phyloP scores from a whole-genome alignment of 192 early-diverging fungal genomes.

The Coemansia sp. region DNA sequence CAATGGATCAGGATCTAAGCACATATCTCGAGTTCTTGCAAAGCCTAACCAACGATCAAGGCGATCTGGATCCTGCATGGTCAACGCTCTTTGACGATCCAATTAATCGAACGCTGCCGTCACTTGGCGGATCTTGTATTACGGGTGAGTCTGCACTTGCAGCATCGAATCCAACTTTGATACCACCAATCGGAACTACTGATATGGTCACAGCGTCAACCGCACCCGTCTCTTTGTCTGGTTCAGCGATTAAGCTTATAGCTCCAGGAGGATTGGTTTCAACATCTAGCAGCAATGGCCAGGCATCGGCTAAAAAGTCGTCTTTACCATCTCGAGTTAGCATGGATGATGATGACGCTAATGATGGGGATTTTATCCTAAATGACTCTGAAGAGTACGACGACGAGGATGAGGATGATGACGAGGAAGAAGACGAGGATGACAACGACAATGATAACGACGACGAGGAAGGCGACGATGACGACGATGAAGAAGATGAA shows the following conservation, averaged over 20 bases:
- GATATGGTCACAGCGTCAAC: not conserved
- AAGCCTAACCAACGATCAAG: conserved; percentile 33
- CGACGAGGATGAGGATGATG: conserved; percentile 47
- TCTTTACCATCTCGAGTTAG: not conserved
- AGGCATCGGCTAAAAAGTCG: not conserved
- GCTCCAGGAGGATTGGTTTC: not conserved
- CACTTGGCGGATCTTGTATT: not conserved
- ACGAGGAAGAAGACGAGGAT: conserved; percentile 28
- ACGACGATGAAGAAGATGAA: conserved; percentile 1
- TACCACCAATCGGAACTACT: not conserved
- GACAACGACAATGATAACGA: not conserved
- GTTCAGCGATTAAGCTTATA: not conserved
- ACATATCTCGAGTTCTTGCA: conserved; percentile 46
- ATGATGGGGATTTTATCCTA: conserved; percentile 53
- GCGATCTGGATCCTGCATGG: conserved; percentile 31
- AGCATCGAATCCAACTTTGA: not conserved
- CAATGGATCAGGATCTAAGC: conserved; percentile 39
- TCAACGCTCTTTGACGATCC: conserved; percentile 30
- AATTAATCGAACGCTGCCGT: conserved; percentile 2
- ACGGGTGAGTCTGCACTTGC: not conserved
- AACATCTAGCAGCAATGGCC: not conserved
- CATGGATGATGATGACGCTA: conserved; percentile 47
- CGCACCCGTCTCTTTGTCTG: not conserved
- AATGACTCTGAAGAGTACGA: conserved; percentile 32
- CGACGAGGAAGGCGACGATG: not conserved